Base-by-base conservation (phyloP, 2,329 filamentous ascomycete genomes). In the Clarireedia homoeocarpa region DNA sequence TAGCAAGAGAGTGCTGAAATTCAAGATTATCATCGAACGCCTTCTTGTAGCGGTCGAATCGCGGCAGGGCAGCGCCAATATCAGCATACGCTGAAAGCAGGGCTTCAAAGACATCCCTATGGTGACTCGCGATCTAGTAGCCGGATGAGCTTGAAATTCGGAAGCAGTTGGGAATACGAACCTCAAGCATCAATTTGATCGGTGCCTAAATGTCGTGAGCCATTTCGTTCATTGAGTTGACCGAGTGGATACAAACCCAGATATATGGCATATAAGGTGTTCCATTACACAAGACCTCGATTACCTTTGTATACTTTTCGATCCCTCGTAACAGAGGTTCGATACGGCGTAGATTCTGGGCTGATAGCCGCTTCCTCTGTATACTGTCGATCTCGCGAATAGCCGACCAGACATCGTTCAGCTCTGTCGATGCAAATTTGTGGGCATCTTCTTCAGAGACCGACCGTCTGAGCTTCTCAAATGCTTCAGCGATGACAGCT, bases 201-300 rank as follows among this genome's bases (percentile, higher is more conserved):
- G 73, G 75, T 1, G 74, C 61, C 61, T 62, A 48, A 4, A 20
- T n/a, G 7, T 54, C 17, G 44, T 51, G 17, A 55, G 48, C 24
- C n/a, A 42, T 26, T 46, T 39, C 2, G 2, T 40, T 17, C 17
- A 39, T 40, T 51, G 15, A 14, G 5, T 17, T 24, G 44, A 17
- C 12, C 12, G 5, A 23, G 24, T 6, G 17, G n/a, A 9, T 20
- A 30, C n/a, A 7, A 20, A 61, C 73, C 76, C 76, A 79, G 1
- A 78, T 65, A 70, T 71, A 77, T 0, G 73, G 65, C 3, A 79
- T 38, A 58, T 70, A 78, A 0, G 71, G 72, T 0, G 74, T 78
- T 0, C 74, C 75, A 47, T 77, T 75, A 58, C 76, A 78, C 0
- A 76, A 58, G 0, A 73, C 63, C 1, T 76, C 74, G 0, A 77